Evolutionary conservation across 257 asterid species (phyloP).

Genomic region (Coffea eugenioides): DNA sequence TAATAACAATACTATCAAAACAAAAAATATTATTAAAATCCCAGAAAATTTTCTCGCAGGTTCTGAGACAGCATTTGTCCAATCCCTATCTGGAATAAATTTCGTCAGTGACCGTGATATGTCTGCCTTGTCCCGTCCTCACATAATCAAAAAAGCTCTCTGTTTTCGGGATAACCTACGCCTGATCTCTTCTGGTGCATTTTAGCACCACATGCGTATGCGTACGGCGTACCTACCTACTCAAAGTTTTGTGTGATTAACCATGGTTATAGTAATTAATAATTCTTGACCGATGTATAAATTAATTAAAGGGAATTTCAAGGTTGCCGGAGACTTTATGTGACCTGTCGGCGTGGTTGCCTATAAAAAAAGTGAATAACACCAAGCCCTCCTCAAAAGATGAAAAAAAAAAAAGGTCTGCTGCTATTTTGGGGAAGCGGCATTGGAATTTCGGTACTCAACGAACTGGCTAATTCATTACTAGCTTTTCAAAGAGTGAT

Average conservation of each 20-base stretch:
- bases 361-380: conserved; percentile 8
- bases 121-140: conserved; percentile 6
- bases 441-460: not conserved
- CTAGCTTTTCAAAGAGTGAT: not conserved
- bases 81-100: conserved; percentile 26
- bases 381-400: conserved; percentile 18
- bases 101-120: conserved; percentile 10
- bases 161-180: not conserved
- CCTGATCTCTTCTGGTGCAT: conserved; percentile 2
- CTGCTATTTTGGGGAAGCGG: not conserved
- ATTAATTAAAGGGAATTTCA: conserved; percentile 5
- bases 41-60: not conserved
- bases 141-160: not conserved
- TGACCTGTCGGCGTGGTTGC: conserved; percentile 19
- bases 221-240: no score
- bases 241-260: not conserved
- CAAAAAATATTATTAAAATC: not conserved
- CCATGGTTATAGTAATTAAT: not conserved
- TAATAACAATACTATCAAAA: not conserved
- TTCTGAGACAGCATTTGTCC: conserved; percentile 24
- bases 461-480: not conserved
- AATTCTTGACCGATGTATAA: not conserved
- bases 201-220: not conserved
- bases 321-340: conserved; percentile 14
- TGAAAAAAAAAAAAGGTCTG: conserved; percentile 12